Evolutionary conservation across 768 basidiomycete genomes (phyloP), one percentile per base, ranked within the genome.

Genomic region (Naganishia vaughanmartiniae): DNA sequence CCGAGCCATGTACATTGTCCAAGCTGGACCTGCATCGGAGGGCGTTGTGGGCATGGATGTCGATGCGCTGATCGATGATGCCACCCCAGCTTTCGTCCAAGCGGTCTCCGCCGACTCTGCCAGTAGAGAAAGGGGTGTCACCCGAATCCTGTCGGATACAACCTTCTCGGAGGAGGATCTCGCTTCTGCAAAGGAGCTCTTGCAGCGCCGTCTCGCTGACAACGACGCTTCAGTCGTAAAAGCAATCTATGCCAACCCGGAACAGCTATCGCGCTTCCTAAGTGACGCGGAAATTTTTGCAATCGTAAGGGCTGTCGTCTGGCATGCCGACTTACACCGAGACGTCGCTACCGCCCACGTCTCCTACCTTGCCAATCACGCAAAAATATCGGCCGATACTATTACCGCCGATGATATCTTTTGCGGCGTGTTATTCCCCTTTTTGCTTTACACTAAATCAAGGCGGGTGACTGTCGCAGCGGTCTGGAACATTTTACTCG

Each of bases 121-220:
- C 14, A 56, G 30, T 42, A 67, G 71, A 21, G 39, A 48, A n/a
- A 14, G 48, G 26, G 71, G 71, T 31, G 55, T 72, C 63, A 34
- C 36, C 15, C 17, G 51, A 12, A 46, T 71, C 19, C 45, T 33
- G 0, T 76, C 85, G 15, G 72, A 79, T 33, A 73, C 74, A 19
- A 72, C 66, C n/a, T 55, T 84, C 2, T 78, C 83, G 1, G 69
- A 79, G 17, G 74, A 71, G 7, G 70, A 73, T n/a, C 30, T 56
- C 15, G 56, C 70, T 9, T 78, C 88, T 2, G 81, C 89, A 24
- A 84, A 83, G n/a, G 84, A 86, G 1, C 88, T 89, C 0, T 81
- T 97, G 5, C 78, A 89, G 34, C 85, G 88, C 17, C 87, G 91
- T 1, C 81, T 91, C 4, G 85, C 87, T 60, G 93, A 95, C 74